These are phyloP conservation scores for Beverwykella pulmonaria DNA, from an alignment of 495 filamentous ascomycete species.

Conservation along the genomic window DNA sequence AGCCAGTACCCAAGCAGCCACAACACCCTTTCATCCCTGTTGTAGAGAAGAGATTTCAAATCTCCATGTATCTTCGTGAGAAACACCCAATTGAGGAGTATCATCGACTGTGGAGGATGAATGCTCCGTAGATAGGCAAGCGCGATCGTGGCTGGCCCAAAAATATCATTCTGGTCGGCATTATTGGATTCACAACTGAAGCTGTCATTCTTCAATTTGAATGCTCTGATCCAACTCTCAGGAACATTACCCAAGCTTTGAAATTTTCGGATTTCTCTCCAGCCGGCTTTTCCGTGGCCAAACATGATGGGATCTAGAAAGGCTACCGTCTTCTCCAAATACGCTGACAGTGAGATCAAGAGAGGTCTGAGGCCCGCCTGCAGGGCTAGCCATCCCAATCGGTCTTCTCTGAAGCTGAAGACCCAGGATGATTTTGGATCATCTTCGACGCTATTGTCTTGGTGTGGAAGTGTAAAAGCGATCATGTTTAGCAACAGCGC, in stretches of 20 bases:
- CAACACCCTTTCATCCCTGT: constrained; percentile 9
- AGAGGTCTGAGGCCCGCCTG: constrained; percentile 17
- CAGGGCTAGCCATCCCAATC: constrained; percentile 11
- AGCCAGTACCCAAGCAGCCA: constrained; percentile 23
- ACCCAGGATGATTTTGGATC: constrained; percentile 7
- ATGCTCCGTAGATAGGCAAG: constrained; percentile 2
- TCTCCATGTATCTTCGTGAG: neutral
- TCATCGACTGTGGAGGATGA: neutral
- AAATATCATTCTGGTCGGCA: neutral
- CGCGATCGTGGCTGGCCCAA: neutral
- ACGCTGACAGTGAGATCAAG: neutral
- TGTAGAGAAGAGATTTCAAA: neutral
- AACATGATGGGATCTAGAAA: constrained; percentile 13
- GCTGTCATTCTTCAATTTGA: neutral
- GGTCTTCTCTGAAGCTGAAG: constrained; percentile 7
- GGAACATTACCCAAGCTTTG: neutral
- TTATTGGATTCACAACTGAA: neutral
- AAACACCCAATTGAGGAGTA: neutral
- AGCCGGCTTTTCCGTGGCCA: neutral
- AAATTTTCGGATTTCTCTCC: neutral
- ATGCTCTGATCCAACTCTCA: constrained; percentile 4
- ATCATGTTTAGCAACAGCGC: constrained; percentile 15
- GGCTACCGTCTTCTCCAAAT: neutral
- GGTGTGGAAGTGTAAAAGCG: constrained; percentile 1
- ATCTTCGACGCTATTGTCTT: neutral